Evolutionary conservation across 371 early-diverging fungal genomes (phyloP).

Genomic region (Saksenaea vasiformis): DNA sequence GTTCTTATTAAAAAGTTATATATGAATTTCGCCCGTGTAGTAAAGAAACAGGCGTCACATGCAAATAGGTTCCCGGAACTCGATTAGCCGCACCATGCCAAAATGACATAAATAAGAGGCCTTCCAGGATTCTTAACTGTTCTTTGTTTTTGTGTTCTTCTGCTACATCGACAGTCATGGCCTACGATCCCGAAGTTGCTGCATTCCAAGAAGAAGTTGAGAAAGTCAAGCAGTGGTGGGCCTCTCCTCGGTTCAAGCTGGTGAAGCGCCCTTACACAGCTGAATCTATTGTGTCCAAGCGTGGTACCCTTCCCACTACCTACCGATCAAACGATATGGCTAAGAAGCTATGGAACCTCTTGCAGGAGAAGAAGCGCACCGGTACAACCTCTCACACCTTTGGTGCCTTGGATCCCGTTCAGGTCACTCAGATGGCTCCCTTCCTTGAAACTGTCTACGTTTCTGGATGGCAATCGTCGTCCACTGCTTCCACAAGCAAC

Average conservation of each 20-base stretch:
- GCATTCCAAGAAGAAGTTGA: constrained; percentile 60
- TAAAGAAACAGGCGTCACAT: background rate
- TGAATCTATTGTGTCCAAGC: constrained; percentile 87
- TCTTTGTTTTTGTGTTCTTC: background rate
- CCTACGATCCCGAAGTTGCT: constrained; percentile 20
- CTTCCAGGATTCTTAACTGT: background rate
- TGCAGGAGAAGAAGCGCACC: constrained; percentile 78
- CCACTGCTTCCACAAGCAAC: constrained; percentile 95
- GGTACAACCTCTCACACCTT: constrained; percentile 91
- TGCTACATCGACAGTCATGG: background rate
- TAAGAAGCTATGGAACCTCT: constrained; percentile 91
- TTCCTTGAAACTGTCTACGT: constrained; percentile 98
- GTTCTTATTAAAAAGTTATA: background rate
- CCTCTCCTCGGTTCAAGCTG: constrained; percentile 78
- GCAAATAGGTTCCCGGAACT: background rate
- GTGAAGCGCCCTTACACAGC: constrained; percentile 93
- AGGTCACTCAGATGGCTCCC: constrained; percentile 95
- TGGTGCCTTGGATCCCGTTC: constrained; percentile 92
- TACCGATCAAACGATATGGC: constrained; percentile 89
- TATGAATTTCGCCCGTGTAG: background rate
- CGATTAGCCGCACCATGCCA: too few relatives aligned
- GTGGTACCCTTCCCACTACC: constrained; percentile 78
- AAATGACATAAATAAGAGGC: background rate
- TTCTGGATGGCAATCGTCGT: constrained; percentile 98
- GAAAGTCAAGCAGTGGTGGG: constrained; percentile 91